Conservation (phyloP, 1,284 basidiomycete species). For the Rhodotorula sp. region DNA sequence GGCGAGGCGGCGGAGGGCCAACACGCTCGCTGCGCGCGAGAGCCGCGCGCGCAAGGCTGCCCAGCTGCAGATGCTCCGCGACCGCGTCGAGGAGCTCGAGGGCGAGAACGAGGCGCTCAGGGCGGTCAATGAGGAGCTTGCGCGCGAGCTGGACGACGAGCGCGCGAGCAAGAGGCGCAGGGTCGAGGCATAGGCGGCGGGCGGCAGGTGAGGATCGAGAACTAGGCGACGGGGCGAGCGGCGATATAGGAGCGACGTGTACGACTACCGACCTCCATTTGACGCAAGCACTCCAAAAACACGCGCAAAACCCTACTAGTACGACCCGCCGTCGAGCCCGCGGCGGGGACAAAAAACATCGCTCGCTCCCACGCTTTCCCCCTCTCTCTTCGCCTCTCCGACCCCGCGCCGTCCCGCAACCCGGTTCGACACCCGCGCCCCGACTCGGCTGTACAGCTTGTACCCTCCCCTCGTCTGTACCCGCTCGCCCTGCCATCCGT, state of each 20-base stretch:
- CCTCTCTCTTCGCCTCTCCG: background rate
- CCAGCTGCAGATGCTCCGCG: background rate
- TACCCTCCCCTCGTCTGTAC: background rate
- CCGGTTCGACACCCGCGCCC: background rate
- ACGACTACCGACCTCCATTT: background rate
- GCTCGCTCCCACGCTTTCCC: background rate
- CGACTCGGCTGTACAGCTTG: background rate
- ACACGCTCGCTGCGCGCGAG: constrained; percentile 25
- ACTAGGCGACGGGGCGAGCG: background rate
- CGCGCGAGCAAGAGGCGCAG: background rate
- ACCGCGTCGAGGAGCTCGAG: background rate
- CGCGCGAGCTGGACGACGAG: background rate
- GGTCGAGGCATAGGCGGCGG: background rate
- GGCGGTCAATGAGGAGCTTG: background rate
- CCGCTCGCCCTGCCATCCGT: background rate
- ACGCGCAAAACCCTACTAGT: background rate
- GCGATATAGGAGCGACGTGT: background rate
- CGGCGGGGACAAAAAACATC: background rate
- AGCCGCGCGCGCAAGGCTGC: constrained; percentile 17
- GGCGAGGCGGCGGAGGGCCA: constrained; percentile 1
- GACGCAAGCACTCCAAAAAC: background rate
- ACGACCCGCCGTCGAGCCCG: background rate
- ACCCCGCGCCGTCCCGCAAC: background rate
- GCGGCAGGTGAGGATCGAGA: background rate
- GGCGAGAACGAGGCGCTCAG: background rate